Percentiles rank a stretch among this genome's conserved stretches.
These are phyloP conservation scores for Pterula multifida DNA, from an alignment of 1,284 basidiomycete species.

Conservation along the genomic window DNA sequence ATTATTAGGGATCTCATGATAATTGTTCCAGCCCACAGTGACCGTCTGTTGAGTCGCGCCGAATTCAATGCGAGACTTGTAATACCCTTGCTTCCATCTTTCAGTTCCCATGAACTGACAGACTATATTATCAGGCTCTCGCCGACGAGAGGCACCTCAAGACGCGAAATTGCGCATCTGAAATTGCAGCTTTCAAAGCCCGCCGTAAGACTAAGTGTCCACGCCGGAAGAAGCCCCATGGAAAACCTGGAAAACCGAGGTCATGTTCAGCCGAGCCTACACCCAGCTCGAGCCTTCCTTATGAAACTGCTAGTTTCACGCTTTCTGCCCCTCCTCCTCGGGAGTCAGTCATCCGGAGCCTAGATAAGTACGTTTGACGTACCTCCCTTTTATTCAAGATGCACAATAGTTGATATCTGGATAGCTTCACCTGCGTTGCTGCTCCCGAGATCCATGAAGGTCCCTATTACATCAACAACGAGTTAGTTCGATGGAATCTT, in stretches of 20 bases:
- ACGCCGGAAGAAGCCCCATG: too few relatives aligned
- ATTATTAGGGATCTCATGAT: background rate
- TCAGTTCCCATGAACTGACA: background rate
- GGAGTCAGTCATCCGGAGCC: background rate
- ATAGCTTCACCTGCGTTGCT: constrained; percentile 9
- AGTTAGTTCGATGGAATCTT: constrained; percentile 10
- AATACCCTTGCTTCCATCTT: background rate
- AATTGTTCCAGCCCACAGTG: background rate
- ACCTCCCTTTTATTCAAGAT: background rate
- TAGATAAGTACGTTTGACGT: background rate
- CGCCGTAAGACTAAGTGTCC: background rate
- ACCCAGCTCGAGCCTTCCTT: too few relatives aligned
- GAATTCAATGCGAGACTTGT: background rate
- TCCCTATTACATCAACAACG: constrained; percentile 14
- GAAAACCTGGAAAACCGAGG: too few relatives aligned
- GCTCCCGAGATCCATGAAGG: constrained; percentile 12
- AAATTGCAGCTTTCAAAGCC: background rate
- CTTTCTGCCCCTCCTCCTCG: background rate
- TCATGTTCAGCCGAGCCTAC: too few relatives aligned
- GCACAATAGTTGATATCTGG: background rate
- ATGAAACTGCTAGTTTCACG: background rate
- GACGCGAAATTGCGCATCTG: background rate
- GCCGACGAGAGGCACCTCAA: background rate
- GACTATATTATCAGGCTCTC: background rate
- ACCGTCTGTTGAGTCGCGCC: background rate